Conservation (phyloP, 2,329 filamentous ascomycete species). For the Fusarium sublunatum region DNA sequence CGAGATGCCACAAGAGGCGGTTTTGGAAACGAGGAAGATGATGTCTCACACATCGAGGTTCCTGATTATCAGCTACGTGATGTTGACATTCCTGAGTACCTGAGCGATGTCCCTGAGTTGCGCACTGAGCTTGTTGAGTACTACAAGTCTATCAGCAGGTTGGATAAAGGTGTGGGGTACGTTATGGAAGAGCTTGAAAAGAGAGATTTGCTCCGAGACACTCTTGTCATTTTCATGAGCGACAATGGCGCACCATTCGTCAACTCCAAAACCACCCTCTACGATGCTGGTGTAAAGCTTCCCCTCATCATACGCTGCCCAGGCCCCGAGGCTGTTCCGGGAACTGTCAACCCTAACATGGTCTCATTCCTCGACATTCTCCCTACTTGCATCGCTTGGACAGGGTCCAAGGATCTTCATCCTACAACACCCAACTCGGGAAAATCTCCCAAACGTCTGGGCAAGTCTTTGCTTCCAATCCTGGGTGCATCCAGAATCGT, state of each 20-base stretch:
- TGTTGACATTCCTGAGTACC: slow-evolving; percentile 32
- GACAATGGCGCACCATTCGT: slow-evolving; percentile 62
- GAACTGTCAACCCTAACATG: slow-evolving; percentile 54
- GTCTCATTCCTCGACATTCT: slow-evolving; percentile 57
- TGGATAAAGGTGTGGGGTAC: slow-evolving; percentile 56
- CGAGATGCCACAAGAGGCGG: slow-evolving; percentile 55
- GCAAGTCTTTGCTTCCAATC: slow-evolving; percentile 32
- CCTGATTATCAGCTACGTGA: slow-evolving; percentile 54
- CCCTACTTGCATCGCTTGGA: slow-evolving; percentile 57
- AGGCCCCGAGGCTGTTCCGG: slow-evolving; percentile 39
- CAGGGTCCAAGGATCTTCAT: slow-evolving; percentile 15
- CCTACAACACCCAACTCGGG: background rate
- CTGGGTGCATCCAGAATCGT: background rate
- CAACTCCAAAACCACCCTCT: slow-evolving; percentile 63
- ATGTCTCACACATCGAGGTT: no score
- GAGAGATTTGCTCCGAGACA: slow-evolving; percentile 49
- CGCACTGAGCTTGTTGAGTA: slow-evolving; percentile 57
- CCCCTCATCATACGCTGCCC: slow-evolving; percentile 55
- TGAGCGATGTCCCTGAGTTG: slow-evolving; percentile 54
- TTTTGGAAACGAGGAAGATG: slow-evolving; percentile 60
- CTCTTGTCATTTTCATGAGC: slow-evolving; percentile 58
- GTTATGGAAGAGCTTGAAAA: slow-evolving; percentile 50
- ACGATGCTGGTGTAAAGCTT: slow-evolving; percentile 58
- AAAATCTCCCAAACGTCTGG: background rate
- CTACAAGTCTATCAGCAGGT: slow-evolving; percentile 53